Percentiles rank a stretch among this genome's conserved stretches.
Evolutionary conservation across 768 basidiomycete species (phyloP).

Genomic region (Hericium alpestre): DNA sequence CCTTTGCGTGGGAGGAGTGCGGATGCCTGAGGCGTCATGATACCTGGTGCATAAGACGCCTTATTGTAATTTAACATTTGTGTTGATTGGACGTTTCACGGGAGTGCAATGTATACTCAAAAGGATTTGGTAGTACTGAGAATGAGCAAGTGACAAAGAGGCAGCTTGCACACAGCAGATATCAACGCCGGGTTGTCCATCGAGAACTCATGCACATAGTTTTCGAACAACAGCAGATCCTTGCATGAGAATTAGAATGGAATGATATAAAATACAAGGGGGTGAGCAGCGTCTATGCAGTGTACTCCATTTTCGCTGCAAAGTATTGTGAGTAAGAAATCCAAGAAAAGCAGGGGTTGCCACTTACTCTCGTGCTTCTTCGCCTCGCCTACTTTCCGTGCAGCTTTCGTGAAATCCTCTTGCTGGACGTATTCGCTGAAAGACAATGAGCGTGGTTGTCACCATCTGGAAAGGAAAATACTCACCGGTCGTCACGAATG

Average conservation of each 20-base stretch:
- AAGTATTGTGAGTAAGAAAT: not conserved
- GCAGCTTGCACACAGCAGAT: not conserved
- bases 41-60: not conserved
- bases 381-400: conserved; percentile 87
- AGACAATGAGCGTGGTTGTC: not conserved
- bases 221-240: not conserved
- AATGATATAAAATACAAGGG: not conserved
- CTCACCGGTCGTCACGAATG: conserved; percentile 85
- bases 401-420: conserved; percentile 94
- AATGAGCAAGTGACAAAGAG: not conserved
- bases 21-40: not conserved
- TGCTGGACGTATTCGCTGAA: conserved; percentile 80
- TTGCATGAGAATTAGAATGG: not conserved
- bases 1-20: not conserved
- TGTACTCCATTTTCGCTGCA: conserved; percentile 4
- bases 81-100: not conserved
- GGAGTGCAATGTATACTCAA: not conserved
- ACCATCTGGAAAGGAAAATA: not conserved
- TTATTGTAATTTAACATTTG: not conserved
- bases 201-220: not conserved
- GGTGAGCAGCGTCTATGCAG: conserved; percentile 1
- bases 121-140: not conserved
- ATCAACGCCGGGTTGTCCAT: not conserved
- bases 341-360: not conserved
- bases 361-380: conserved; percentile 94